Evolutionary conservation across 164 flowering plant species (phyloP).

Genomic region (Stephania cephalantha): DNA sequence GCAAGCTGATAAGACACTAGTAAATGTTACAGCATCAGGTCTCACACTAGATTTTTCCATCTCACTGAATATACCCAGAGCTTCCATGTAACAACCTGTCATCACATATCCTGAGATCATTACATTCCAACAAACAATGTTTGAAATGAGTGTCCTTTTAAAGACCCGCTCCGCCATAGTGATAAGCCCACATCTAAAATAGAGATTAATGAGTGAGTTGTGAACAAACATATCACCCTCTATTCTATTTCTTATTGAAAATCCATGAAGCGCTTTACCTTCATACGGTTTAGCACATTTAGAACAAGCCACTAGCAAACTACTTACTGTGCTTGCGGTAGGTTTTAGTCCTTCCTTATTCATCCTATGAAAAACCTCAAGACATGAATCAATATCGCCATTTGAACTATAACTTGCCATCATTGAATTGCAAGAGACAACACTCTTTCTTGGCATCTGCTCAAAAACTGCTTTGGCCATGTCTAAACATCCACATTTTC

Average conservation of each 20-base stretch:
- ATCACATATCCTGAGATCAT: slow-evolving; percentile 67
- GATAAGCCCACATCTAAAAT: slow-evolving; percentile 53
- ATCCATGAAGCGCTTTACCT: slow-evolving; percentile 67
- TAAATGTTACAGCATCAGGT: slow-evolving; percentile 55
- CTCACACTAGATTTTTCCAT: slow-evolving; percentile 36
- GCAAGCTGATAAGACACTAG: slow-evolving; percentile 59
- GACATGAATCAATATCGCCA: slow-evolving; percentile 50
- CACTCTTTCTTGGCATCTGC: slow-evolving; percentile 33
- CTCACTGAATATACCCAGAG: slow-evolving; percentile 37
- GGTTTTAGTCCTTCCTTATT: slow-evolving; percentile 36
- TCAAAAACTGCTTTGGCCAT: slow-evolving; percentile 56
- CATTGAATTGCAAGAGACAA: slow-evolving; percentile 62
- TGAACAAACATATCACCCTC: slow-evolving; percentile 33
- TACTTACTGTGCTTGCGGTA: slow-evolving; percentile 47
- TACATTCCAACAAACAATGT: slow-evolving; percentile 55
- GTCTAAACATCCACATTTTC: slow-evolving; percentile 56
- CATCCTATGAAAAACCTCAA: slow-evolving; percentile 55
- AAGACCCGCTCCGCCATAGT: slow-evolving; percentile 48
- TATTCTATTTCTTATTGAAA: slow-evolving; percentile 35
- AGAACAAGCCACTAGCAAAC: slow-evolving; percentile 48
- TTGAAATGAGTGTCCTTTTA: slow-evolving; percentile 25
- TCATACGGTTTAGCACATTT: slow-evolving; percentile 37
- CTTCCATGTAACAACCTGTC: slow-evolving; percentile 43
- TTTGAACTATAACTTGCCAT: slow-evolving; percentile 40
- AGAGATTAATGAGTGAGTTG: slow-evolving; percentile 51